Percentiles rank a stretch among this genome's conserved stretches.
Conservation (phyloP, 108 stramenopile genomes). For the Pelagomonas calceolata region DNA sequence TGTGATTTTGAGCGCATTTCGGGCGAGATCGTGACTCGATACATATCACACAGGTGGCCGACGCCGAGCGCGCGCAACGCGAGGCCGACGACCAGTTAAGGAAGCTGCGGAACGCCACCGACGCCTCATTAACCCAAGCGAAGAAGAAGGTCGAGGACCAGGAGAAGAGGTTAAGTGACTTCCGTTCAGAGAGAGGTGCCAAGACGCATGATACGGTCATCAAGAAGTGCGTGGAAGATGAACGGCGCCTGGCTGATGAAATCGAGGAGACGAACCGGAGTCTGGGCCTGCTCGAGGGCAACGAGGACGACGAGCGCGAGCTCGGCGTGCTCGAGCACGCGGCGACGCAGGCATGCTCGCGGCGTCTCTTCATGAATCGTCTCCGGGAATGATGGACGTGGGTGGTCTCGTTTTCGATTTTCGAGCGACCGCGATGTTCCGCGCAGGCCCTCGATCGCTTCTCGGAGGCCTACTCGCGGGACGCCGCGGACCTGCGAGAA, state of each 20-base stretch:
- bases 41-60: no score
- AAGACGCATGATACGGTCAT: conserved; percentile 57
- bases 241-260: conserved; percentile 27
- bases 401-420: no score
- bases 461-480: no score
- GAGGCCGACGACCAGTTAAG: no score
- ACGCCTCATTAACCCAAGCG: neutral
- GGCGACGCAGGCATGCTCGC: neutral
- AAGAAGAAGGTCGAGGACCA: neutral
- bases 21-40: no score
- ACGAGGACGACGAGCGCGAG: conserved; percentile 41
- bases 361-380: no score
- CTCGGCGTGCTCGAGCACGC: neutral
- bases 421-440: no score
- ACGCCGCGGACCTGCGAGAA: no score
- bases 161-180: neutral
- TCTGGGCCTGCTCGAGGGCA: conserved; percentile 17
- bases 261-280: conserved; percentile 6
- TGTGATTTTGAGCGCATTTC: no score
- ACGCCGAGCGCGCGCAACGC: no score
- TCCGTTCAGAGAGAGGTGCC: conserved; percentile 26
- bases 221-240: conserved; percentile 35
- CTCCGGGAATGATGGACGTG: no score
- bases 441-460: no score
- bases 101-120: neutral